Conservation (phyloP, 169 alveolate genomes). For the Babesia bigemina region DNA sequence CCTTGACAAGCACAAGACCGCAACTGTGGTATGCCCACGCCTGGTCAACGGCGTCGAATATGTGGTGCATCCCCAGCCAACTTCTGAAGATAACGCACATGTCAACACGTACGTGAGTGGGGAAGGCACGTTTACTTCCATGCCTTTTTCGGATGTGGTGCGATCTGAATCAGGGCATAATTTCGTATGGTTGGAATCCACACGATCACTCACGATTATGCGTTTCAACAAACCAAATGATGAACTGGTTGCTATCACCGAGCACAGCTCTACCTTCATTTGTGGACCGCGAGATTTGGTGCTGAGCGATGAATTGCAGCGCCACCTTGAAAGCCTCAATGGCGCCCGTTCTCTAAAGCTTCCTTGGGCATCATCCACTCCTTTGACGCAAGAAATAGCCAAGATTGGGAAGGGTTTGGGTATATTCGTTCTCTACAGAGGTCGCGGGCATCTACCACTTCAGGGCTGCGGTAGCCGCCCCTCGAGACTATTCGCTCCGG, state of each 20-base stretch:
- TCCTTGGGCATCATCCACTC: neutral
- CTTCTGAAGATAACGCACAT: too few species aligned
- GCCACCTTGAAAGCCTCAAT: neutral
- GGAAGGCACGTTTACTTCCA: too few species aligned
- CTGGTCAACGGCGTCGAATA: too few species aligned
- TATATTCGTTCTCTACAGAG: neutral
- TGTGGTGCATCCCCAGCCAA: too few species aligned
- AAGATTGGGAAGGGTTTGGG: neutral
- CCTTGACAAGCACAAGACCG: too few species aligned
- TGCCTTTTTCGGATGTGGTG: too few species aligned
- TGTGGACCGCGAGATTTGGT: slow-evolving; percentile 5
- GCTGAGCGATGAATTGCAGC: neutral
- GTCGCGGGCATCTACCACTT: neutral
- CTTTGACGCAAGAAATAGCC: neutral
- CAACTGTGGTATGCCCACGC: too few species aligned
- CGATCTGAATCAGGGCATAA: too few species aligned
- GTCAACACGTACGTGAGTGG: too few species aligned
- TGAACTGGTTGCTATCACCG: neutral
- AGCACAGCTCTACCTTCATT: neutral
- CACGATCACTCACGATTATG: neutral
- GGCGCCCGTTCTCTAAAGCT: too few species aligned
- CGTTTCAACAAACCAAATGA: neutral
- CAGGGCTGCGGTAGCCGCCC: slow-evolving; percentile 10
- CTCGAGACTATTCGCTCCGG: neutral
- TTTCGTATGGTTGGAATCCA: too few species aligned